Evolutionary conservation across 1,284 basidiomycete genomes (phyloP).

Genomic region (Cystobasidiaceae sp.): DNA sequence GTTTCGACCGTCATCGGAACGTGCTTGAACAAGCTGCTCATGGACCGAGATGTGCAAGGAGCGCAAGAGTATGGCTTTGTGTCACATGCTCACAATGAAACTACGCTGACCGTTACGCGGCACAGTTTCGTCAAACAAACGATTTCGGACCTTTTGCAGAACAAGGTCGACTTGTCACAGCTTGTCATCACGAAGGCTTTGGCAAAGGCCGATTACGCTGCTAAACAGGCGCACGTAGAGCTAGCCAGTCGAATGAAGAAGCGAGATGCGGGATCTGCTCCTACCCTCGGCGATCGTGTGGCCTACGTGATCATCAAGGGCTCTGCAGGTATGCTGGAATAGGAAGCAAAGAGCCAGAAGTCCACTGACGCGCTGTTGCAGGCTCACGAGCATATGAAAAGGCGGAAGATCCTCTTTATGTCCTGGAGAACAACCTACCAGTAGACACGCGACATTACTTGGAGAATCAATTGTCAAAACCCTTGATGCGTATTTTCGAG

Average conservation of each 20-base stretch:
- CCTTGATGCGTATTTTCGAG: slow-evolving; percentile 91
- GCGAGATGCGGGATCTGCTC: slow-evolving; percentile 91
- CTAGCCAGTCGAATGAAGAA: slow-evolving; percentile 89
- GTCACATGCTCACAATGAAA: slow-evolving; percentile 1
- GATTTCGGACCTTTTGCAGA: slow-evolving; percentile 87
- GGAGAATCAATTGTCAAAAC: slow-evolving; percentile 92
- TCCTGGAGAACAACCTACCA: slow-evolving; percentile 90
- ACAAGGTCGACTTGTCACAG: slow-evolving; percentile 95
- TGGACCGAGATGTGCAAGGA: slow-evolving; percentile 83
- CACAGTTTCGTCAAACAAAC: slow-evolving; percentile 81
- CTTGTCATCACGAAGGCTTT: slow-evolving; percentile 95
- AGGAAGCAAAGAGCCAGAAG: not conserved
- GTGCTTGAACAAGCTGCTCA: slow-evolving; percentile 91
- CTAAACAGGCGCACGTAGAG: slow-evolving; percentile 91
- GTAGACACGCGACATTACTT: slow-evolving; percentile 96
- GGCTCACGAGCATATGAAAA: slow-evolving; percentile 97
- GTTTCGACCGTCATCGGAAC: slow-evolving; percentile 95
- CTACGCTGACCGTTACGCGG: not conserved
- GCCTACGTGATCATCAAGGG: slow-evolving; percentile 96
- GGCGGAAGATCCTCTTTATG: slow-evolving; percentile 91
- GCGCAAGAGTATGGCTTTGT: slow-evolving; percentile 70
- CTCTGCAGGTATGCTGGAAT: slow-evolving; percentile 62
- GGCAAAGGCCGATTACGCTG: slow-evolving; percentile 80
- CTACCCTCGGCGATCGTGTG: slow-evolving; percentile 87
- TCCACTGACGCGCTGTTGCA: slow-evolving; percentile 42